Evolutionary conservation across 305 asterid species (phyloP), one percentile per base, ranked within the genome.

Genomic region (Petunia hybrid): DNA sequence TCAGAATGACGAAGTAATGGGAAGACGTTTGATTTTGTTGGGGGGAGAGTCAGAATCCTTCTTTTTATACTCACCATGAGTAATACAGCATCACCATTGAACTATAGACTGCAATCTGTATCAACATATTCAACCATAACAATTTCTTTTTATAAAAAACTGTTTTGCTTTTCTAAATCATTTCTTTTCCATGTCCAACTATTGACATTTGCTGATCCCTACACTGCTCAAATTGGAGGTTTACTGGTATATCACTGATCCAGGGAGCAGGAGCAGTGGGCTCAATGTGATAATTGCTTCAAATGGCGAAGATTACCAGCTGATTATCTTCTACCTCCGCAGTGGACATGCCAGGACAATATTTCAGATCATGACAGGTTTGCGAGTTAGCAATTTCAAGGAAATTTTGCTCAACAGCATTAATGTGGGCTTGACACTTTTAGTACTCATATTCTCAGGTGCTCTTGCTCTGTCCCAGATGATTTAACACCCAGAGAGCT

Each of bases 261-360:
- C 87, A 95, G 99, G 91, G 94, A 92, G 86, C 93, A 88, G 57
- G 98, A 95, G 84, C 99, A 95, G 86, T 95, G 98, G 99, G 83
- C 90, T 87, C 98, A 92, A 82, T 95, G 99, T 61, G 97, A 95
- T 85, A 86, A 85, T 85, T 95, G 99, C 90, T 89, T 83, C 39
- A 93, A 90, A 85, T 95, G 97, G 98, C 88, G 98, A 82, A 92
- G 91, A 84, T 75, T 95, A 80, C 94, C 97, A 2, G 81, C 86
- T 64, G 94, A 91, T 88, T 80, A 91, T 85, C 92, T 94, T 83
- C 94, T 95, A 77, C 98, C 99, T 78, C 88, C 97, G 77, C 90
- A 86, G 85, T 95, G 99, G 99, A 89, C 90, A 86, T 95, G 99
- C 74, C 91, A 85, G 82, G 97, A 93, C 64, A 89, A 90, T 79